Evolutionary conservation across 805 yeast species (phyloP).

Genomic region (Hanseniaspora occidentalis): DNA sequence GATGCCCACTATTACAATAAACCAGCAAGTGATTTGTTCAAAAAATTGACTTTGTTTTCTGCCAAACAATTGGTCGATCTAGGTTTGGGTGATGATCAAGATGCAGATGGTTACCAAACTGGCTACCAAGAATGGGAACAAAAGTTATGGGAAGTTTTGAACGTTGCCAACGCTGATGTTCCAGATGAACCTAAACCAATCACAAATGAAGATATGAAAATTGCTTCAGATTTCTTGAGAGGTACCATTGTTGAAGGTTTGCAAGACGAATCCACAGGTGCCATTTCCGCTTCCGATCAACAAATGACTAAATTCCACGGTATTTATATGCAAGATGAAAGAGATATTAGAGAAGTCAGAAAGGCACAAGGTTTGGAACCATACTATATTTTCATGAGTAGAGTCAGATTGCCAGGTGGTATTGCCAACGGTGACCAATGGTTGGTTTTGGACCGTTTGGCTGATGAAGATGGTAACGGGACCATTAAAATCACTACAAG

Average conservation of each 20-base stretch:
- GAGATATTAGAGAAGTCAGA: constrained; percentile 88
- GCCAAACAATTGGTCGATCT: constrained; percentile 61
- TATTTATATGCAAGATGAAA: constrained; percentile 96
- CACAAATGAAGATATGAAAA: constrained; percentile 93
- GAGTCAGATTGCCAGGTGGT: constrained; percentile 93
- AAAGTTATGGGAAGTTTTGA: constrained; percentile 73
- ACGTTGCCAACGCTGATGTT: constrained; percentile 70
- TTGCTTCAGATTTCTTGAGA: constrained; percentile 73
- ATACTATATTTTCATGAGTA: constrained; percentile 92
- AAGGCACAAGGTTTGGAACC: constrained; percentile 91
- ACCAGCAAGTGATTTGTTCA: constrained; percentile 65
- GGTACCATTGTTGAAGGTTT: constrained; percentile 89
- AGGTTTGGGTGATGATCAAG: constrained; percentile 95
- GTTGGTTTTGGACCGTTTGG: constrained; percentile 70
- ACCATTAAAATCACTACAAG: constrained; percentile 91
- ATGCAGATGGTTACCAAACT: constrained; percentile 87
- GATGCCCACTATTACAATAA: constrained; percentile 90
- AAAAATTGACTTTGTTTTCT: constrained; percentile 55
- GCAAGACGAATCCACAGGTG: constrained; percentile 73
- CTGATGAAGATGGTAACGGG: constrained; percentile 78
- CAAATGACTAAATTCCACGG: constrained; percentile 96
- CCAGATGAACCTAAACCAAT: constrained; percentile 86
- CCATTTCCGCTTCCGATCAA: constrained; percentile 81
- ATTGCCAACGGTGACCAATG: constrained; percentile 79
- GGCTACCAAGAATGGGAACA: constrained; percentile 87